Conservation (phyloP, 1,284 basidiomycete species). For the Crucibulum cyathiforme region DNA sequence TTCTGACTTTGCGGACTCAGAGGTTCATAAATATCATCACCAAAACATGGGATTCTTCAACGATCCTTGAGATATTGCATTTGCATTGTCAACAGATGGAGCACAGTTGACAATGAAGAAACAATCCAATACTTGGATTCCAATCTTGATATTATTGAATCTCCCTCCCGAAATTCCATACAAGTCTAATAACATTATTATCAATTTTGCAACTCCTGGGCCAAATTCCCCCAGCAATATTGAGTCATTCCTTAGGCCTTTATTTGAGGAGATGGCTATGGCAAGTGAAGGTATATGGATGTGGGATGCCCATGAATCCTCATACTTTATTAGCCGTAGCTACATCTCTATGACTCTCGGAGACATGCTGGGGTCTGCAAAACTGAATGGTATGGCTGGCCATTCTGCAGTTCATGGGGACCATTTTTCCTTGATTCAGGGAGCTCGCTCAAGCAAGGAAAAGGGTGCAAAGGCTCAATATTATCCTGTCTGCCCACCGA, state of each 20-base stretch:
- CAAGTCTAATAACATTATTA: slow-evolving; percentile 19
- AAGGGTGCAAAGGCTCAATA: no score
- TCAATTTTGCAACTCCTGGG: slow-evolving; percentile 31
- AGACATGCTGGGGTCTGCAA: slow-evolving; percentile 39
- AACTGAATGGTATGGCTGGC: slow-evolving; percentile 37
- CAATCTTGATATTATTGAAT: slow-evolving; percentile 29
- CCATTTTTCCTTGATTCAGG: slow-evolving; percentile 27
- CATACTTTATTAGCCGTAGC: slow-evolving; percentile 23
- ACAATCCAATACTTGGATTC: slow-evolving; percentile 34
- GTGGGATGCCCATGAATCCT: slow-evolving; percentile 33
- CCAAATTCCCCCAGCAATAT: slow-evolving; percentile 35
- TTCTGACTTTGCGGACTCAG: slow-evolving; percentile 26
- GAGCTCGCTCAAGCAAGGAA: no score
- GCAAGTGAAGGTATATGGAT: slow-evolving; percentile 34
- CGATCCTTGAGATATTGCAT: slow-evolving; percentile 26
- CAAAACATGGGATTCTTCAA: slow-evolving; percentile 20
- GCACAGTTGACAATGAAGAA: slow-evolving; percentile 39
- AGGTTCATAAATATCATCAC: slow-evolving; percentile 23
- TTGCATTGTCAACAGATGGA: slow-evolving; percentile 36
- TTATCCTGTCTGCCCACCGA: no score
- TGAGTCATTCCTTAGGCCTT: slow-evolving; percentile 30
- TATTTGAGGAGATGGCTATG: slow-evolving; percentile 30
- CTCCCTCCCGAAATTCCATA: slow-evolving; percentile 27
- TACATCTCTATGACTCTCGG: slow-evolving; percentile 27
- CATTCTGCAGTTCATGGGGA: slow-evolving; percentile 34